Conservation (phyloP, 331 rosid genomes). For the Malus hybrid region DNA sequence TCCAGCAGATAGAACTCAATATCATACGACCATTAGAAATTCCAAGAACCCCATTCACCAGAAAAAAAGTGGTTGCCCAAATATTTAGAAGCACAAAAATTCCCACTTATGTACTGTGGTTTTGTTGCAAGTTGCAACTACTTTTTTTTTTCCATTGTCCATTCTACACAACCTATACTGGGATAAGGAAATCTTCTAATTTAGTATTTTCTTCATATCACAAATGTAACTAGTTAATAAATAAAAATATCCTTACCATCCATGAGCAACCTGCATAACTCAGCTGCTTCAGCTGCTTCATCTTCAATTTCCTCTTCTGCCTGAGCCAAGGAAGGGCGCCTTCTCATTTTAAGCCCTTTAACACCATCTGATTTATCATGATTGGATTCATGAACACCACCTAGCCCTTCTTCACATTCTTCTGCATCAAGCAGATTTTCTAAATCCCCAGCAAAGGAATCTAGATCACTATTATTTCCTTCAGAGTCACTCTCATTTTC, state of each 20-base stretch:
- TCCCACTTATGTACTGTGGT: background rate
- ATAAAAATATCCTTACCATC: slow-evolving; percentile 53
- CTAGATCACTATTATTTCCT: slow-evolving; percentile 87
- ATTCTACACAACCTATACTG: background rate
- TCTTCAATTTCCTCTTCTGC: slow-evolving; percentile 92
- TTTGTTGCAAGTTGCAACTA: background rate
- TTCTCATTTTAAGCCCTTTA: slow-evolving; percentile 89
- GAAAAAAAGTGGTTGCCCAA: background rate
- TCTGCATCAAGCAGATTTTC: slow-evolving; percentile 98
- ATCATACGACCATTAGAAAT: background rate
- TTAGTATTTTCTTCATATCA: background rate
- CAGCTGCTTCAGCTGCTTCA: slow-evolving; percentile 92
- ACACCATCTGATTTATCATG: slow-evolving; percentile 81
- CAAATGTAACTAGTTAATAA: background rate
- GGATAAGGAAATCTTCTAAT: background rate
- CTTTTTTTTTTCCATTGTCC: background rate
- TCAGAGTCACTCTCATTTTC: slow-evolving; percentile 94
- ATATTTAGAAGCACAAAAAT: background rate
- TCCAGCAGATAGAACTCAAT: background rate
- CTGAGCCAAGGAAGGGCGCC: slow-evolving; percentile 74
- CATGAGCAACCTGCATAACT: slow-evolving; percentile 76
- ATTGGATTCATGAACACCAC: slow-evolving; percentile 55
- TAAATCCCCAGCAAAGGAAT: slow-evolving; percentile 97
- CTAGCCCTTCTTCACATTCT: slow-evolving; percentile 82
- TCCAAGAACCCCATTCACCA: background rate